These are phyloP conservation scores for Powellomyces hirtus DNA, from an alignment of 192 early-diverging fungal genomes.

Conservation along the genomic window DNA sequence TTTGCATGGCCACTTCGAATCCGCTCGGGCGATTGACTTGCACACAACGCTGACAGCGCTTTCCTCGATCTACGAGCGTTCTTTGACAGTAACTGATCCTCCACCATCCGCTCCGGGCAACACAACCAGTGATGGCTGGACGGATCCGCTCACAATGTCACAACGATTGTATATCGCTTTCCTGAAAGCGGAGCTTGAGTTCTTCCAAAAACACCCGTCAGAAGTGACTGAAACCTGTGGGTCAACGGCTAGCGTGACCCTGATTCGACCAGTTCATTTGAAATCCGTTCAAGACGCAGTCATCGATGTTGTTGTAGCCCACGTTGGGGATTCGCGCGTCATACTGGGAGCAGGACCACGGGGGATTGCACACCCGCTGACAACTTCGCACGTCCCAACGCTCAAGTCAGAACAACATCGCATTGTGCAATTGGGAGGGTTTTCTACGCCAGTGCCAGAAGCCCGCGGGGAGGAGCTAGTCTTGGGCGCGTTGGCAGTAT, in stretches of 20 bases:
- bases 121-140: background rate
- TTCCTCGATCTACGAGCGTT: background rate
- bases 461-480: slow-evolving; percentile 1
- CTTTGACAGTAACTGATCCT: background rate
- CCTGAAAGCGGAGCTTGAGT: slow-evolving; percentile 15
- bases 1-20: background rate
- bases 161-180: slow-evolving; percentile 15
- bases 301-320: background rate
- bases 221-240: slow-evolving; percentile 4
- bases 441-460: background rate
- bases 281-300: background rate
- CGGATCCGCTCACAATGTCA: slow-evolving; percentile 8
- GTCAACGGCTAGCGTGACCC: slow-evolving; percentile 4
- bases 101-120: background rate
- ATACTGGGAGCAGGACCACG: background rate
- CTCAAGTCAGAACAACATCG: background rate
- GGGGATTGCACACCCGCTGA: slow-evolving; percentile 7
- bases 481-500: slow-evolving; percentile 11
- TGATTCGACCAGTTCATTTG: background rate
- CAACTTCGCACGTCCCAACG: slow-evolving; percentile 2
- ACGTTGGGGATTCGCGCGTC: background rate
- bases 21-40: background rate
- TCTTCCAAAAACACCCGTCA: background rate
- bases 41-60: background rate
- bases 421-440: slow-evolving; percentile 14